Base-by-base conservation (phyloP, 495 filamentous ascomycete genomes). In the Glonium stellatum region DNA sequence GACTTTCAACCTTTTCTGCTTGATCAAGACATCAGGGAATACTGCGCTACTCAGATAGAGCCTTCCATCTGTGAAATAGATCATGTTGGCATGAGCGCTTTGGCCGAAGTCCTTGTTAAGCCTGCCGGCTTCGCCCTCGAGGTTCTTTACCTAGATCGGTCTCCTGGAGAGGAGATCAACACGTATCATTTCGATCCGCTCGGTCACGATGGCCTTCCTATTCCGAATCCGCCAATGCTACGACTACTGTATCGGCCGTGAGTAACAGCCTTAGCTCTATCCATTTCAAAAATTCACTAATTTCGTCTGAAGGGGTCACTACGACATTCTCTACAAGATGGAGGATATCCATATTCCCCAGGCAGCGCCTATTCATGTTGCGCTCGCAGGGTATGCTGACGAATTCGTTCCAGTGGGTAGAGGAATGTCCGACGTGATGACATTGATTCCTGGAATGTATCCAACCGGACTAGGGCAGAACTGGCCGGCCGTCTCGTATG, bases 71-170 rank as follows among this genome's bases (percentile, higher is more conserved):
- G 83, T 27, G 93, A 98, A 75, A 93, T 98, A 58, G 93, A 98
- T 41, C 85, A 96, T 71, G 73, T 95, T 18, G 89, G 89, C 12
- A 78, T 97, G 21, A 83, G 82, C 59, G 81, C 87, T 34, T 75
- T 96, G 55, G 79, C 88, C 60, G 87, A 93, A 62, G 82, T 90
- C 13, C 78, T 97, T 1, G 82, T 97, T 53, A 87, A 87, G 67
- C 85, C 88, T 31, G 86, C 86, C 42, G 86, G 84, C 13, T 82
- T 97, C 61, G 82, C 85, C 10, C 82, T 97, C 10, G 89, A 97
- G 67, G 84, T 97, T 46, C 82, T 92, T 9, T 97, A 97, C 67
- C 81, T 98, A 21, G 93, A 98, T 72, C 83, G 93, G 57, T 96
- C 89, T 65, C 77, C 84, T 60, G 92, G 92, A 15, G 78, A 81